Conservation (phyloP, 2,329 filamentous ascomycete species). For the Fusarium austroafricanum region DNA sequence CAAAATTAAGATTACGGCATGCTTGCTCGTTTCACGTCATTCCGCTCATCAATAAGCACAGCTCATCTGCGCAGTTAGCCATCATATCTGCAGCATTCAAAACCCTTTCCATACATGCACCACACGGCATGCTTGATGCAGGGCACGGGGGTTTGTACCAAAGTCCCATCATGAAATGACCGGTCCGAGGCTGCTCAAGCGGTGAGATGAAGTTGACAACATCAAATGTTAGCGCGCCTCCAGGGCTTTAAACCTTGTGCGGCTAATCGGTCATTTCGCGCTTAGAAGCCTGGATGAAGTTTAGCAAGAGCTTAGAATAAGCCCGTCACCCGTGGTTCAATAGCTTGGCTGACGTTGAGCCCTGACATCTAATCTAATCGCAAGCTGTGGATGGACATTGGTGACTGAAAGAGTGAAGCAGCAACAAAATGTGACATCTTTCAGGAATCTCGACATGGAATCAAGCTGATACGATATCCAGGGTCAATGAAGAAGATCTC, state of each 20-base stretch:
- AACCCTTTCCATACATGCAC: background rate
- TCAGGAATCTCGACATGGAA: constrained; percentile 2
- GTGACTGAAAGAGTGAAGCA: background rate
- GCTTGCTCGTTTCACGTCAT: constrained; percentile 5
- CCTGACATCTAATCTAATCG: constrained; percentile 4
- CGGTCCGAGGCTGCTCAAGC: constrained; percentile 28
- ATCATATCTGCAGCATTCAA: constrained; percentile 1
- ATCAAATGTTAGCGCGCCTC: constrained; percentile 31
- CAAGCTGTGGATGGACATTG: background rate
- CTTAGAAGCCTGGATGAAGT: constrained; percentile 24
- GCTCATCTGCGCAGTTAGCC: constrained; percentile 6
- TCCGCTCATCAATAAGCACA: constrained; percentile 18
- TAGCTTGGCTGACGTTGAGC: constrained; percentile 9
- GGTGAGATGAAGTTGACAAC: constrained; percentile 41
- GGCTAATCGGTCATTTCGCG: constrained; percentile 32
- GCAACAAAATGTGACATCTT: background rate
- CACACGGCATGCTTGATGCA: constrained; percentile 25
- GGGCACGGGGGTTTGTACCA: constrained; percentile 20
- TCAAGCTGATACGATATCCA: constrained; percentile 10
- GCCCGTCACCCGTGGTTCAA: background rate
- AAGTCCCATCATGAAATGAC: constrained; percentile 31
- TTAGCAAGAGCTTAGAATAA: constrained; percentile 19
- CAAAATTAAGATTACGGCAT: constrained; percentile 3
- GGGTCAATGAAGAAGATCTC: constrained; percentile 29
- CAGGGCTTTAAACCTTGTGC: constrained; percentile 36